Percentiles rank a stretch among this genome's conserved stretches.
Evolutionary conservation across 2,329 filamentous ascomycete genomes (phyloP).

Genomic region (Harringtonia lauricola): DNA sequence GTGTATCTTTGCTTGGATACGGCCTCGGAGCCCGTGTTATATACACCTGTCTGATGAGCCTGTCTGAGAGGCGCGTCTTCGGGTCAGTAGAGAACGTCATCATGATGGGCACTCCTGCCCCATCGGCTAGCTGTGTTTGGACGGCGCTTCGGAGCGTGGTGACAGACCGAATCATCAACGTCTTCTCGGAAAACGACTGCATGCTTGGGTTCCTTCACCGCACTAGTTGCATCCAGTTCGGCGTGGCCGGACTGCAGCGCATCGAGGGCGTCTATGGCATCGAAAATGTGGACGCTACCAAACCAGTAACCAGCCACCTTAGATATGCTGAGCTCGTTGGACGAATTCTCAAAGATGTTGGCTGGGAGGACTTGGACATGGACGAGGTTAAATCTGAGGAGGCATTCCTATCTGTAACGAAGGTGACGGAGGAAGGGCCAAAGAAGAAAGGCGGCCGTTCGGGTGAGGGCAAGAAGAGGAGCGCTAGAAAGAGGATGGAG

Average conservation of each 20-base stretch:
- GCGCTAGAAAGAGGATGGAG: conserved; percentile 3
- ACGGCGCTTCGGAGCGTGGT: conserved; percentile 67
- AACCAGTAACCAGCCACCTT: conserved; percentile 57
- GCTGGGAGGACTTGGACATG: conserved; percentile 54
- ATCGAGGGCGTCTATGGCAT: conserved; percentile 54
- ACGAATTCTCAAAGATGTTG: conserved; percentile 53
- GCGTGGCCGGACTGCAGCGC: conserved; percentile 72
- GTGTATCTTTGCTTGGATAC: conserved; percentile 72
- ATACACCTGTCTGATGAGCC: conserved; percentile 67
- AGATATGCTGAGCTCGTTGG: conserved; percentile 59
- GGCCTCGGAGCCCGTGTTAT: conserved; percentile 75
- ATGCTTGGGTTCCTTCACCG: conserved; percentile 83
- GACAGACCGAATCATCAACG: conserved; percentile 76
- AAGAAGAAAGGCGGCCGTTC: conserved; percentile 2
- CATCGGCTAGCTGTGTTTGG: conserved; percentile 64
- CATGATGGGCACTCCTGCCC: conserved; percentile 72
- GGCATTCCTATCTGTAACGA: conserved; percentile 18
- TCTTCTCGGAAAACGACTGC: conserved; percentile 79
- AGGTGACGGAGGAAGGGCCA: conserved; percentile 10
- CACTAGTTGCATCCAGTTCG: conserved; percentile 68
- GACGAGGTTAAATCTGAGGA: conserved; percentile 21
- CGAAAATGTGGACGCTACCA: conserved; percentile 58
- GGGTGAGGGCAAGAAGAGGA: conserved; percentile 1
- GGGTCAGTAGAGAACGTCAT: conserved; percentile 79
- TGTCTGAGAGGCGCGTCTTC: conserved; percentile 74